Evolutionary conservation across 768 basidiomycete genomes (phyloP), one percentile per base, ranked within the genome.

Genomic region (Auricularia cornea): DNA sequence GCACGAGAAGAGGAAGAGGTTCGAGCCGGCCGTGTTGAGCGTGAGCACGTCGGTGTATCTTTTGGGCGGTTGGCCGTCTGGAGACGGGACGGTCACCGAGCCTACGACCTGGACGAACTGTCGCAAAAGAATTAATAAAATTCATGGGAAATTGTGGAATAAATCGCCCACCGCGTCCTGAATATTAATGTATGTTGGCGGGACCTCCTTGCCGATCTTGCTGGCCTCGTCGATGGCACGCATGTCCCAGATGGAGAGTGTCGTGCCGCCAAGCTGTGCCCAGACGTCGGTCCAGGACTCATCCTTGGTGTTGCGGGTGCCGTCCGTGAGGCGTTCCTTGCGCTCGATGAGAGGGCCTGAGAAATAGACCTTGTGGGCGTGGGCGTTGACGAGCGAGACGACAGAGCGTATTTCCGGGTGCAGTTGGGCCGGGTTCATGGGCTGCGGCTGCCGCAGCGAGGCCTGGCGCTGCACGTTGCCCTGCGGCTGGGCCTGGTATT

Each of bases 231-330:
- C 87, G 62, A 95, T 86, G 68, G 88, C 84, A 69, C 83, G 85
- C 89, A 94, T 94, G 72, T 93, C 91, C 93, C 93, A 95, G 51
- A 94, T 80, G 68, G 90, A 92, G 68, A 95, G 80, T 26, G 90
- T 94, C 4, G 91, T 93, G 3, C 93, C 94, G 59, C 90, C 88
- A 35, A 95, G 79, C 75, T 95, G 93, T 1, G 88, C 93, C 90
- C 91, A 95, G 18, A 94, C 88, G 20, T 93, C 85, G 12, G 80
- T 80, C 90, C 92, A 93, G 1, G 85, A 84, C 3, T 90, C 89
- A 69, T 91, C 88, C 69, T 87, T 88, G 64, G 75, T 69, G 3
- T 87, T 84, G 64, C 79, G 81, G 68, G 86, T 81, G 26, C 92
- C 90, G 71, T 91, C 88, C 1, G 91, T 78, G 66, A 85, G 84